These are phyloP conservation scores for Penicillium occitanis DNA, from an alignment of 2,329 filamentous ascomycete genomes.

Conservation along the genomic window DNA sequence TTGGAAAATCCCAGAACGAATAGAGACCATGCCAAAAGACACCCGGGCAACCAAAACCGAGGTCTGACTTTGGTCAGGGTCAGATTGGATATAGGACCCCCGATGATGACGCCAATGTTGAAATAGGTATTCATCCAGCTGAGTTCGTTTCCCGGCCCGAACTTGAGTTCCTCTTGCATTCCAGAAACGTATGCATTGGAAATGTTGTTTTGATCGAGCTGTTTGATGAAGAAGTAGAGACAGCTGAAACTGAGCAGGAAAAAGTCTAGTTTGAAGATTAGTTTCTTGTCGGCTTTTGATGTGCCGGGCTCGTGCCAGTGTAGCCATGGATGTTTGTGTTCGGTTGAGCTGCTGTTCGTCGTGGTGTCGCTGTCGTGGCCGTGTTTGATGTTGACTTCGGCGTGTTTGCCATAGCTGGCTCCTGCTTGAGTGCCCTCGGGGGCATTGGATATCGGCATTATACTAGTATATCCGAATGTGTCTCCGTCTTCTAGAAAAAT, in stretches of 20 bases:
- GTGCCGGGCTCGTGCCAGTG: constrained; percentile 17
- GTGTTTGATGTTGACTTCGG: neutral
- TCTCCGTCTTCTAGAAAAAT: neutral
- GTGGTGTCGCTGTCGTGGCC: neutral
- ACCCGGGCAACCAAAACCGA: constrained; percentile 14
- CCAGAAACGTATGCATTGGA: constrained; percentile 32
- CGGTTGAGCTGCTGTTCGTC: neutral
- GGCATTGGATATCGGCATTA: neutral
- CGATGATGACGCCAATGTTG: constrained; percentile 16
- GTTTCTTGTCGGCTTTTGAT: constrained; percentile 37
- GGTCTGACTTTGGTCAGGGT: constrained; percentile 9
- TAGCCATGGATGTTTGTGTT: constrained; percentile 7
- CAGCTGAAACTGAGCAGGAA: constrained; percentile 28
- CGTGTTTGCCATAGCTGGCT: neutral
- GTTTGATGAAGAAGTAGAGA: neutral
- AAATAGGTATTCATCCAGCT: constrained; percentile 21
- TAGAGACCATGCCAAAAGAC: constrained; percentile 12
- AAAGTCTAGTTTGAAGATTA: constrained; percentile 51
- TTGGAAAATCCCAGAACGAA: constrained; percentile 16
- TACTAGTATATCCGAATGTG: neutral
- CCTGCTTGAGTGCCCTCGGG: neutral
- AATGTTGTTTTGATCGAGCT: constrained; percentile 43
- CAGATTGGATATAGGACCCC: constrained; percentile 11
- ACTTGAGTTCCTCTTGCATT: constrained; percentile 50
- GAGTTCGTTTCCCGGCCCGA: constrained; percentile 27